These are phyloP conservation scores for Backusella circina DNA, from an alignment of 192 early-diverging fungal genomes.

Conservation along the genomic window DNA sequence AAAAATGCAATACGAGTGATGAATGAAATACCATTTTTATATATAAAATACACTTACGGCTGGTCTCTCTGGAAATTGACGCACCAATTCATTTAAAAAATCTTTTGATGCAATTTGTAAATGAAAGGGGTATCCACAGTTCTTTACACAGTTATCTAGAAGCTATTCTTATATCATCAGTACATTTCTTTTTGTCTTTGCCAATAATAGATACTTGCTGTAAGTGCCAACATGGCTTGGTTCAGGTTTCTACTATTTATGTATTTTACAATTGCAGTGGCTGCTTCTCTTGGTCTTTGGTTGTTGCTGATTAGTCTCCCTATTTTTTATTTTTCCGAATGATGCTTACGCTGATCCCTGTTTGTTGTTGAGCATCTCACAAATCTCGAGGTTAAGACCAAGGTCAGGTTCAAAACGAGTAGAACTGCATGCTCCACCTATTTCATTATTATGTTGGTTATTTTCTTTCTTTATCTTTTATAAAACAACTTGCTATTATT, in stretches of 20 bases:
- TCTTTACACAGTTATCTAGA: slow-evolving; percentile 97
- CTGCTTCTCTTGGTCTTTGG: slow-evolving; percentile 71
- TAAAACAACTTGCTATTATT: not conserved
- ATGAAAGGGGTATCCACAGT: slow-evolving; percentile 98
- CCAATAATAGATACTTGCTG: slow-evolving; percentile 51
- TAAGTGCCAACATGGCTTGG: slow-evolving; percentile 61
- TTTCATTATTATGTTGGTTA: not conserved
- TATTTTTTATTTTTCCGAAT: not conserved
- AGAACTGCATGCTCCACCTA: slow-evolving; percentile 80
- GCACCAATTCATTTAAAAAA: slow-evolving; percentile 94
- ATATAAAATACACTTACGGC: slow-evolving; percentile 49
- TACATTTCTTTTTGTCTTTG: not conserved
- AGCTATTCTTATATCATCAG: slow-evolving; percentile 44
- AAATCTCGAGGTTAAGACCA: slow-evolving; percentile 90
- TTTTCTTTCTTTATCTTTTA: not conserved
- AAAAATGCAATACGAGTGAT: not conserved
- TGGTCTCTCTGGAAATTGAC: slow-evolving; percentile 89
- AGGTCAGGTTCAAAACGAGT: slow-evolving; percentile 73
- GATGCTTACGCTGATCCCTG: slow-evolving; percentile 71
- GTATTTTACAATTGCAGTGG: slow-evolving; percentile 59
- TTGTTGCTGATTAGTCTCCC: not conserved
- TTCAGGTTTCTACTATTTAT: slow-evolving; percentile 59
- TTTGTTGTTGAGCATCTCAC: slow-evolving; percentile 91
- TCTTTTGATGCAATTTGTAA: slow-evolving; percentile 94
- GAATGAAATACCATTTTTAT: not conserved